Percentiles rank a stretch among this genome's conserved stretches.
Evolutionary conservation across 768 basidiomycete species (phyloP).

Genomic region (Cyclocybe aegerita): DNA sequence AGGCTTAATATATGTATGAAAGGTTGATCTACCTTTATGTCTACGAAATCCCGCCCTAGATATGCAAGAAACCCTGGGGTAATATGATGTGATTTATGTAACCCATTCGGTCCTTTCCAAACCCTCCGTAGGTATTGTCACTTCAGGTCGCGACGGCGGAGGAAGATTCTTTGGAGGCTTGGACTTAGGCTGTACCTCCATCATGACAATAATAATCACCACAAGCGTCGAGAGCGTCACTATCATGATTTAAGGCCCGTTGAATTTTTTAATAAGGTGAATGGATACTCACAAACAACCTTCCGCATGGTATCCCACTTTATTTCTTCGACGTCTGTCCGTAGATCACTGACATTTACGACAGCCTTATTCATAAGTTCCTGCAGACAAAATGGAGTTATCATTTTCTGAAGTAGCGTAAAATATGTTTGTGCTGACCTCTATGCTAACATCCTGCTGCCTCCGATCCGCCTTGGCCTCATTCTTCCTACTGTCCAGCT

Average conservation of each 20-base stretch:
- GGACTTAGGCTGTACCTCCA: conserved; percentile 62
- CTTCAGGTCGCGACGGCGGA: conserved; percentile 24
- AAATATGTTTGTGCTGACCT: conserved; percentile 43
- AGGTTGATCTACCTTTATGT: conserved; percentile 16
- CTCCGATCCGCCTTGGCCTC: conserved; percentile 86
- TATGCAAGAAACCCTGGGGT: not conserved
- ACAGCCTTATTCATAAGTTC: conserved; percentile 75
- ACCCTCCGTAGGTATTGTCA: conserved; percentile 29
- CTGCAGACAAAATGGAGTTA: conserved; percentile 32
- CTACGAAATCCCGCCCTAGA: conserved; percentile 3
- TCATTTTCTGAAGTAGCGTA: not conserved
- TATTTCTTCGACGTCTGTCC: conserved; percentile 79
- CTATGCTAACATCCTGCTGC: conserved; percentile 79
- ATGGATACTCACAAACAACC: conserved; percentile 60
- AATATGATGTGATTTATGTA: conserved; percentile 19
- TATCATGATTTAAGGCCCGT: conserved; percentile 22
- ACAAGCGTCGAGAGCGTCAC: conserved; percentile 66
- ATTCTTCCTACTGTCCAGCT: conserved; percentile 90
- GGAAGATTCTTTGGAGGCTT: conserved; percentile 26
- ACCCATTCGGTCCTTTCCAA: conserved; percentile 32
- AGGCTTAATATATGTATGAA: conserved; percentile 38
- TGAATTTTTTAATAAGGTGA: not conserved
- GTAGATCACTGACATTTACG: conserved; percentile 72
- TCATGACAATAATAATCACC: conserved; percentile 64
- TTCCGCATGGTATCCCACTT: conserved; percentile 90